A percentile compares a stretch with the other conserved stretches of the same genome.
Conservation (phyloP, 2,329 filamentous ascomycete species). For the Talaromyces islandicus region DNA sequence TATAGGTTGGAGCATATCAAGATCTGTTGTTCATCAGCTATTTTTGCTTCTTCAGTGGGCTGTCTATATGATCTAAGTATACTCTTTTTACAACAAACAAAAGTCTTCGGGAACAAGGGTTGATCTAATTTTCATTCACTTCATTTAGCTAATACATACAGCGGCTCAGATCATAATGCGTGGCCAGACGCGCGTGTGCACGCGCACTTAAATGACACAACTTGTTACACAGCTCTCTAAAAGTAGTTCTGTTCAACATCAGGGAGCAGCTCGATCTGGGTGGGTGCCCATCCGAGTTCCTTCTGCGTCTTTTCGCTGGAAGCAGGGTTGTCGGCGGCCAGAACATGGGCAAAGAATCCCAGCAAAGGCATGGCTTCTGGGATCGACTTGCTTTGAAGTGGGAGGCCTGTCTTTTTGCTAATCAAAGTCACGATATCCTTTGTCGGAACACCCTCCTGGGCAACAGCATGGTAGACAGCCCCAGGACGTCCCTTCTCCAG, state of each 20-base stretch:
- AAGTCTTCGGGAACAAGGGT: background rate
- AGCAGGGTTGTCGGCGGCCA: constrained; percentile 25
- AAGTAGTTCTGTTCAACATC: constrained; percentile 20
- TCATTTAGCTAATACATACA: background rate
- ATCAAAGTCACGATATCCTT: constrained; percentile 32
- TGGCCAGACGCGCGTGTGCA: background rate
- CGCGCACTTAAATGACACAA: background rate
- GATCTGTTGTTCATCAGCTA: background rate
- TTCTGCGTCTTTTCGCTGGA: constrained; percentile 32
- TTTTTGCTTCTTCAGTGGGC: too few relatives aligned
- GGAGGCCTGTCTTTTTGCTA: constrained; percentile 29
- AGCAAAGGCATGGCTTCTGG: constrained; percentile 25
- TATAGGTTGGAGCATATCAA: background rate
- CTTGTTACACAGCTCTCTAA: background rate
- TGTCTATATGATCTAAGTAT: too few relatives aligned
- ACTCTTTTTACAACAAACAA: background rate
- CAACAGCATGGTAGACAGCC: constrained; percentile 31
- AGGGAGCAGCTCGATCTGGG: constrained; percentile 18
- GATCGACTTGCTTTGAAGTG: constrained; percentile 19
- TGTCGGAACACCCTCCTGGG: constrained; percentile 27
- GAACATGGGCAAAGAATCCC: constrained; percentile 20
- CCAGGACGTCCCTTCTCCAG: constrained; percentile 34
- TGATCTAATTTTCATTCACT: background rate
- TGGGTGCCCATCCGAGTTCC: constrained; percentile 30
- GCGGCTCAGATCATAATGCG: background rate